Percentiles rank a stretch among this genome's conserved stretches.
Conservation (phyloP, 805 yeast species). For the Kluyveromyces siamensis region DNA sequence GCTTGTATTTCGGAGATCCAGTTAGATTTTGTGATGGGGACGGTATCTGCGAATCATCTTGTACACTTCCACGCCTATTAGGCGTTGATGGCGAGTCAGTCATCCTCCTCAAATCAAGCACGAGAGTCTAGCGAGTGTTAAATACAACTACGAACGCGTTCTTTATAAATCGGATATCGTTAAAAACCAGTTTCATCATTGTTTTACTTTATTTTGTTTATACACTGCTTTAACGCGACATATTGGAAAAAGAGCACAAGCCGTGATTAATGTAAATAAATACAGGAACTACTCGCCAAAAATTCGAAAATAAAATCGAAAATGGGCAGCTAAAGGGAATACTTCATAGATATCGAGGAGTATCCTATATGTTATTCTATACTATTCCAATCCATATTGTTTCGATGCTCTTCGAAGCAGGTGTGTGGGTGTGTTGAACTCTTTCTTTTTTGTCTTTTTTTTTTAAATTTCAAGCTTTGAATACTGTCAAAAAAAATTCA, state of each 20-base stretch:
- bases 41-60: slow-evolving; percentile 1
- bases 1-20: slow-evolving; percentile 1
- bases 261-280: background rate
- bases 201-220: background rate
- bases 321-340: background rate
- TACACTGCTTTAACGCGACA: background rate
- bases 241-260: background rate
- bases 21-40: background rate
- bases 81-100: background rate
- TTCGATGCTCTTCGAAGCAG: background rate
- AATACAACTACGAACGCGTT: background rate
- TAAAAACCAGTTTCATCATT: background rate
- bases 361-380: background rate
- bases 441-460: background rate
- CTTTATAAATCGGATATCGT: background rate
- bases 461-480: background rate
- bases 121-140: background rate
- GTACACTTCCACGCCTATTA: background rate
- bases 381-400: background rate
- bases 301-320: background rate
- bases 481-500: no score
- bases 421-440: background rate
- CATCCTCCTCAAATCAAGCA: background rate
- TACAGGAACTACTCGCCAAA: background rate
- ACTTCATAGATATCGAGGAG: no score